phyloP scores from a whole-genome alignment of 2,329 filamentous ascomycete genomes.

The Phymatotrichopsis omnivora region DNA sequence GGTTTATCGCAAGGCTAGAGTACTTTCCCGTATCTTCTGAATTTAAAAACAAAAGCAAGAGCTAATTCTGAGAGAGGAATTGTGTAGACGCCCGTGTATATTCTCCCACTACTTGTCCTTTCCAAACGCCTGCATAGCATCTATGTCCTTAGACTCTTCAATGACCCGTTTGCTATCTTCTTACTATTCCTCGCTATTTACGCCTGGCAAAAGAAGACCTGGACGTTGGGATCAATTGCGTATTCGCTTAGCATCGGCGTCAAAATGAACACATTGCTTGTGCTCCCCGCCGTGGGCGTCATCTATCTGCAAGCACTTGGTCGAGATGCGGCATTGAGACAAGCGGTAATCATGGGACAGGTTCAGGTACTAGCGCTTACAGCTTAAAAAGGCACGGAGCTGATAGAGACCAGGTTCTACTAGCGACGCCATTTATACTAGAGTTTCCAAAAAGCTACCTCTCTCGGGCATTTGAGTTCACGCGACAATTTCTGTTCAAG shows the following conservation, averaged over 20 bases:
- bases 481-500: slow-evolving; percentile 83
- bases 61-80: background rate
- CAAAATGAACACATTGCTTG: slow-evolving; percentile 86
- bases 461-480: slow-evolving; percentile 77
- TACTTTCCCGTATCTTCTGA: slow-evolving; percentile 34
- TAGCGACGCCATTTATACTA: slow-evolving; percentile 26
- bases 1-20: slow-evolving; percentile 68
- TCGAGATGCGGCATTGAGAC: slow-evolving; percentile 52
- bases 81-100: slow-evolving; percentile 65
- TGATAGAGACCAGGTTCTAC: slow-evolving; percentile 21
- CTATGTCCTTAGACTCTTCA: slow-evolving; percentile 86
- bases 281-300: slow-evolving; percentile 68
- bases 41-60: background rate
- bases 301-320: slow-evolving; percentile 60
- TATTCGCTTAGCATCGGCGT: slow-evolving; percentile 77
- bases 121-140: slow-evolving; percentile 92
- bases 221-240: slow-evolving; percentile 59
- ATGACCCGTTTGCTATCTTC: slow-evolving; percentile 80
- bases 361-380: slow-evolving; percentile 63
- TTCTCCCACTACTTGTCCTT: slow-evolving; percentile 73
- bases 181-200: slow-evolving; percentile 76
- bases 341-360: slow-evolving; percentile 62
- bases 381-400: slow-evolving; percentile 30
- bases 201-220: slow-evolving; percentile 62
- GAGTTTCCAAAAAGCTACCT: slow-evolving; percentile 54